These are phyloP conservation scores for Alternaria triticimaculans DNA, from an alignment of 2,329 filamentous ascomycete genomes.

Conservation along the genomic window DNA sequence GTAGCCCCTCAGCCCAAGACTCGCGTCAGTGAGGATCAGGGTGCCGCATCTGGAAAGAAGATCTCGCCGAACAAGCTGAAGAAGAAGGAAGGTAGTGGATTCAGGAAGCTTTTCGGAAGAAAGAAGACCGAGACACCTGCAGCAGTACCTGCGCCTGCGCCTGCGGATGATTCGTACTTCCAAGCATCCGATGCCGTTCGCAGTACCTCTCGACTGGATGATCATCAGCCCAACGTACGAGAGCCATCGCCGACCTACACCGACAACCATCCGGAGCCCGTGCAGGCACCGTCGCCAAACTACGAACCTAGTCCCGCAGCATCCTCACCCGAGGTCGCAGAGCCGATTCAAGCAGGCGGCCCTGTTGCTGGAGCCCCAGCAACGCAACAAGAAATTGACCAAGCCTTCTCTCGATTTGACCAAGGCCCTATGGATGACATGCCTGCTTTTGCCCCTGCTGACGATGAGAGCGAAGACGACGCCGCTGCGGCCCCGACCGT, in stretches of 20 bases:
- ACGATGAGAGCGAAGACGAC: conserved; percentile 46
- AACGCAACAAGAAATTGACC: conserved; percentile 64
- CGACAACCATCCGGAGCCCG: conserved; percentile 27
- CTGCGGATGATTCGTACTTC: conserved; percentile 26
- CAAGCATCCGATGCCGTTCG: conserved; percentile 29
- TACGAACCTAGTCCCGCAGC: conserved; percentile 35
- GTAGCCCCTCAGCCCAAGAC: conserved; percentile 17
- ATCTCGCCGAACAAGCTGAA: conserved; percentile 45
- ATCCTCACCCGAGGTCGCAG: conserved; percentile 25
- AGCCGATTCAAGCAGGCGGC: conserved; percentile 53
- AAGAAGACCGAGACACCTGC: conserved; percentile 41
- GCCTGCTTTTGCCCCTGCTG: conserved; percentile 76
- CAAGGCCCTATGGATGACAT: conserved; percentile 88
- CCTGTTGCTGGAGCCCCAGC: conserved; percentile 64
- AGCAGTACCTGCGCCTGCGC: conserved; percentile 19
- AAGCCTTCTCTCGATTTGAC: conserved; percentile 75
- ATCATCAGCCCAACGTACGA: conserved; percentile 29
- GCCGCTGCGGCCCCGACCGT: conserved; percentile 27
- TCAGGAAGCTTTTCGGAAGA: conserved; percentile 50
- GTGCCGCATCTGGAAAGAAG: conserved; percentile 33
- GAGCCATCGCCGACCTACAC: conserved; percentile 35
- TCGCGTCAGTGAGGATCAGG: conserved; percentile 31
- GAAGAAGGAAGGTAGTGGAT: conserved; percentile 46
- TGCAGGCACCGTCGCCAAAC: conserved; percentile 27
- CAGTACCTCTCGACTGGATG: conserved; percentile 34